Conservation (phyloP, 768 basidiomycete species). For the Agaricus blazei region DNA sequence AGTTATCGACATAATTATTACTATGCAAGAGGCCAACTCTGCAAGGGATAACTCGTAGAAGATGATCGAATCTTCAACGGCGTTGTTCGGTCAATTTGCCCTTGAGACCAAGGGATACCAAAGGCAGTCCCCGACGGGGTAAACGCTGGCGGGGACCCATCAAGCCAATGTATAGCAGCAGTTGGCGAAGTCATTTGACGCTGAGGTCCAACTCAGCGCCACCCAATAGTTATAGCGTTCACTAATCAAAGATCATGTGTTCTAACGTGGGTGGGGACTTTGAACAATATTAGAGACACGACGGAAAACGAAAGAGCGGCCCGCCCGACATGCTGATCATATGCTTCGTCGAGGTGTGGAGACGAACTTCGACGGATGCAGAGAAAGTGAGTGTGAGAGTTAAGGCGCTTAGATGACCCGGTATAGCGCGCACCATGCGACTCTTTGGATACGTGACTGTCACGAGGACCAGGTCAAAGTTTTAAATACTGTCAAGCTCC, state of each 20-base stretch:
- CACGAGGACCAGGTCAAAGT: no score
- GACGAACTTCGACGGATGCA: not conserved
- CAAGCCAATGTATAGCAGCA: conserved; percentile 28
- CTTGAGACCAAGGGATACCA: conserved; percentile 31
- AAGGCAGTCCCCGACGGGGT: conserved; percentile 30
- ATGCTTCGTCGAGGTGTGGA: not conserved
- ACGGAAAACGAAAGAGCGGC: not conserved
- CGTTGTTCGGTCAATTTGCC: conserved; percentile 32
- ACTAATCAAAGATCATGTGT: conserved; percentile 7
- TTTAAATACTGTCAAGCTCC: no score
- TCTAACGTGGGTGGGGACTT: not conserved
- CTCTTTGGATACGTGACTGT: no score
- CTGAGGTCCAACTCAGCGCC: conserved; percentile 1
- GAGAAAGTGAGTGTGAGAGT: not conserved
- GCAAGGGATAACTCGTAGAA: conserved; percentile 9
- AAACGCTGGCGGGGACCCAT: conserved; percentile 21
- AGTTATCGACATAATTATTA: conserved; percentile 10
- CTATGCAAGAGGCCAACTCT: conserved; percentile 34
- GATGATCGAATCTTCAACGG: conserved; percentile 15
- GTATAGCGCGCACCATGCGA: no score
- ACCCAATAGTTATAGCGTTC: not conserved
- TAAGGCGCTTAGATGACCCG: no score
- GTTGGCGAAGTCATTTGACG: conserved; percentile 16
- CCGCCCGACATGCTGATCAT: not conserved
- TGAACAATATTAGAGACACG: not conserved